Percentiles rank a stretch among this genome's conserved stretches.
Evolutionary conservation across 2,329 filamentous ascomycete genomes (phyloP).

Genomic region (Stylonectria norvegica): DNA sequence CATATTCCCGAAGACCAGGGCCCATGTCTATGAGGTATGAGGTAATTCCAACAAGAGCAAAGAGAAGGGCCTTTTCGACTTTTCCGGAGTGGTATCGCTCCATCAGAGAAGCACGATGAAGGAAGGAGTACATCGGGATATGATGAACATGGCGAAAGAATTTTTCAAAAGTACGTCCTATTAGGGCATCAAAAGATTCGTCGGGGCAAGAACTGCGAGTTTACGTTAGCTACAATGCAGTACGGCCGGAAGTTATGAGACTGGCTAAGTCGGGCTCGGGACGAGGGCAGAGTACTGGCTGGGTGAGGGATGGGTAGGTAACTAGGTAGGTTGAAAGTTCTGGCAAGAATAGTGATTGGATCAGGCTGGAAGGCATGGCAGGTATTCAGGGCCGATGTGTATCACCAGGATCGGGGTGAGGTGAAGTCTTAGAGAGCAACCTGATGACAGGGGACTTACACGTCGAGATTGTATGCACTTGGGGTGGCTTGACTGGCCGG

Average conservation of each 20-base stretch:
- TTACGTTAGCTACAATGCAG: slow-evolving; percentile 17
- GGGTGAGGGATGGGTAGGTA: too few species aligned
- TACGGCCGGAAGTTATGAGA: too few species aligned
- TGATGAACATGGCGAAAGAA: slow-evolving; percentile 59
- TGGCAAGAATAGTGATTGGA: too few species aligned
- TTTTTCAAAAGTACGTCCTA: slow-evolving; percentile 51
- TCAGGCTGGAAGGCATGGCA: too few species aligned
- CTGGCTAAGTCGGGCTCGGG: too few species aligned
- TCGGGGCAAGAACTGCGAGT: slow-evolving; percentile 33
- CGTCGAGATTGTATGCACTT: slow-evolving; percentile 32
- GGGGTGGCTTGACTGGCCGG: slow-evolving; percentile 32
- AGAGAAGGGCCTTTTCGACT: slow-evolving; percentile 51
- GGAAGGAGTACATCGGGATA: slow-evolving; percentile 56
- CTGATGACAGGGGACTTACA: slow-evolving; percentile 27
- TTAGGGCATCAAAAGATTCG: slow-evolving; percentile 47
- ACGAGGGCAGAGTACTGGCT: too few species aligned
- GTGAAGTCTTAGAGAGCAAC: background rate
- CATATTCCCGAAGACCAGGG: slow-evolving; percentile 49
- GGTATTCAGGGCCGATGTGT: too few species aligned
- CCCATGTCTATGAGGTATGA: slow-evolving; percentile 55
- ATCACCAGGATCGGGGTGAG: too few species aligned
- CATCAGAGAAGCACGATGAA: slow-evolving; percentile 58
- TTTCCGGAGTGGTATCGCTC: slow-evolving; percentile 56
- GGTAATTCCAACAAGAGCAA: slow-evolving; percentile 55
- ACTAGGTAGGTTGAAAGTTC: too few species aligned